Evolutionary conservation across 306 rosid species (phyloP), one percentile per base, ranked within the genome.

Genomic region (Cicer arietinum): DNA sequence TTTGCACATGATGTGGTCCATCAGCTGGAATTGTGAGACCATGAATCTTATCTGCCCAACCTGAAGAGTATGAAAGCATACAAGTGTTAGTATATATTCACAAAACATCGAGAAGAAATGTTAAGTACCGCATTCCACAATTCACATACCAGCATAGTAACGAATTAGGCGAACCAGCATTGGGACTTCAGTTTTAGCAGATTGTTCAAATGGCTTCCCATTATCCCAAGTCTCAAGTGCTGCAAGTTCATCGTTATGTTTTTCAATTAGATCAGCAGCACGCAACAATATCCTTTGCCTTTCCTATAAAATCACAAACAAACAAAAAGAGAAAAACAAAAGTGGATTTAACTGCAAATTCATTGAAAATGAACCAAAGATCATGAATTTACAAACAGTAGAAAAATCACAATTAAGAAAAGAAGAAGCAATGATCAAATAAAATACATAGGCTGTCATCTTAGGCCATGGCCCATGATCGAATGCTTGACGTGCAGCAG

Each of bases 1-100:
- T 91, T 72, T 94, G 91, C 58, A 91, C 88, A 43, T 91, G 90
- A 85, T 80, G 46, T 8, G 84, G 78, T 6, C 98, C 97, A 80
- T 94, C 98, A 18, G 98, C 92, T 14, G 85, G 97, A 86, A 85
- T 81, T 1, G 97, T 91, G 35, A 94, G 88, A 56, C 98, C 98
- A 65, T 94, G 98, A 72, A 94, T 90, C 87, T 94, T 94, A 81
- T 94, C 97, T 39, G 94, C 94, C 97, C 93, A 94, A 61, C 98
- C 98, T 93, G 91, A 35, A 17, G 30, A 76, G 35, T 40, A 59
- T 73, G 53, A 25, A 39, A 54, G 35, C 35, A 69, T 0, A 51
- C 25, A 69, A 62, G 17, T 16, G 25, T 79, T 54, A 80, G 70
- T 3, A 60, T 13, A 42, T n/a, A 30, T 69, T 69, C 77, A 69